These are phyloP conservation scores for Delitschia confertaspora DNA, from an alignment of 495 filamentous ascomycete species.

Conservation along the genomic window DNA sequence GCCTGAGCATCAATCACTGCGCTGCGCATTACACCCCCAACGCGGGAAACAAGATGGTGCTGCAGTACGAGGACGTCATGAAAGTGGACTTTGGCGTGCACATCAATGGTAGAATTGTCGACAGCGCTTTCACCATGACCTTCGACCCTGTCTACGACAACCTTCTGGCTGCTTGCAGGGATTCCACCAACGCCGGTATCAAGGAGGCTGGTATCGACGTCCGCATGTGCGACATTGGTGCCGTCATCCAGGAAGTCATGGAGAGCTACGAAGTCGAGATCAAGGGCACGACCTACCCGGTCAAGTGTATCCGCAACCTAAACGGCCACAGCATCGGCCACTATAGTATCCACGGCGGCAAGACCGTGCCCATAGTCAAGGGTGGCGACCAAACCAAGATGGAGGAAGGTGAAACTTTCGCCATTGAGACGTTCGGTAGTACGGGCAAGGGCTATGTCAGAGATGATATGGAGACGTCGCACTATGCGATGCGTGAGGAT, in stretches of 20 bases:
- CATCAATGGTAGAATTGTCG: conserved; percentile 57
- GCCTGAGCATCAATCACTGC: conserved; percentile 50
- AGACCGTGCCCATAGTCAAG: conserved; percentile 55
- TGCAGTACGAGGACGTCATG: conserved; percentile 52
- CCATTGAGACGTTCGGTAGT: conserved; percentile 57
- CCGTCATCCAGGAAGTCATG: conserved; percentile 58
- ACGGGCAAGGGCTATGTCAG: conserved; percentile 47
- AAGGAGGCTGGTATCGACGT: conserved; percentile 55
- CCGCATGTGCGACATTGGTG: conserved; percentile 52
- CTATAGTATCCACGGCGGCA: conserved; percentile 53
- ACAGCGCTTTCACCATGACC: conserved; percentile 55
- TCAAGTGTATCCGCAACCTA: conserved; percentile 51
- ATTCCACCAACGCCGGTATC: conserved; percentile 55
- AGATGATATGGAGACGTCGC: conserved; percentile 42
- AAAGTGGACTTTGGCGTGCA: conserved; percentile 63
- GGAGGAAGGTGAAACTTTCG: conserved; percentile 59
- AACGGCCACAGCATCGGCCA: conserved; percentile 53
- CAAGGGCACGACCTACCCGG: conserved; percentile 45
- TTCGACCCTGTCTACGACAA: conserved; percentile 56
- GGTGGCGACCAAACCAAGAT: conserved; percentile 51
- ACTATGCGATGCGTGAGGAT: conserved; percentile 47
- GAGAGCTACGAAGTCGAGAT: conserved; percentile 58
- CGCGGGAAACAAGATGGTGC: conserved; percentile 50
- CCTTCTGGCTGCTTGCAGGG: conserved; percentile 51
- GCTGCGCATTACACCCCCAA: conserved; percentile 59